Evolutionary conservation across 768 basidiomycete species (phyloP), one percentile per base, ranked within the genome.

Genomic region (Rickenella mellea): DNA sequence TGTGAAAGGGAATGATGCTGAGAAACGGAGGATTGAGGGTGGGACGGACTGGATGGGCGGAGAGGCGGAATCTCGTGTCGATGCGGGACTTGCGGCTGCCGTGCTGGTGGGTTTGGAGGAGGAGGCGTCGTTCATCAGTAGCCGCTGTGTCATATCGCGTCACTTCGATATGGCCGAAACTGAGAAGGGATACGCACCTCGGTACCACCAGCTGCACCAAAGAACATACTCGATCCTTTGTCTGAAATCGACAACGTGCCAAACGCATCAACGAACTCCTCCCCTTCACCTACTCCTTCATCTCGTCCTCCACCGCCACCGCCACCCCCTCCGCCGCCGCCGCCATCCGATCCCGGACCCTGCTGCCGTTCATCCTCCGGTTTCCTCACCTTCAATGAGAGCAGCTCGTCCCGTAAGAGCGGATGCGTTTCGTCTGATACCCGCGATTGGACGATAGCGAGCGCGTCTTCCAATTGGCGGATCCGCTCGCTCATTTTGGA

Each of bases 151-250:
- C n/a, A n/a, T n/a, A n/a, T n/a, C n/a, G n/a, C n/a, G n/a, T n/a
- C n/a, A n/a, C n/a, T n/a, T n/a, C n/a, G n/a, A n/a, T n/a, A n/a
- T n/a, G n/a, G n/a, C n/a, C n/a, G n/a, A n/a, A n/a, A n/a, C n/a
- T n/a, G n/a, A n/a, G n/a, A n/a, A n/a, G n/a, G n/a, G n/a, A n/a
- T n/a, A n/a, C n/a, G n/a, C 19, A 82, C 80, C 68, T 83, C 79
- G 37, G 73, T 69, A 25, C 80, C 80, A 12, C 78, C 81, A 1
- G 79, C 79, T 2, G 76, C 76, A 1, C 78, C 78, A 65, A 79
- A 79, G 10, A 49, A 82, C 66, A 40, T 80, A 80, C 46, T 83
- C 80, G 49, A 65, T 66, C 42, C 75, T 71, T 28, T 80, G 80
- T 59, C 77, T 73, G 45, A 74, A 68, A 55, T 76, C 21, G 73